Base-by-base conservation (phyloP, 306 rosid species). In the Albizia julibrissin region DNA sequence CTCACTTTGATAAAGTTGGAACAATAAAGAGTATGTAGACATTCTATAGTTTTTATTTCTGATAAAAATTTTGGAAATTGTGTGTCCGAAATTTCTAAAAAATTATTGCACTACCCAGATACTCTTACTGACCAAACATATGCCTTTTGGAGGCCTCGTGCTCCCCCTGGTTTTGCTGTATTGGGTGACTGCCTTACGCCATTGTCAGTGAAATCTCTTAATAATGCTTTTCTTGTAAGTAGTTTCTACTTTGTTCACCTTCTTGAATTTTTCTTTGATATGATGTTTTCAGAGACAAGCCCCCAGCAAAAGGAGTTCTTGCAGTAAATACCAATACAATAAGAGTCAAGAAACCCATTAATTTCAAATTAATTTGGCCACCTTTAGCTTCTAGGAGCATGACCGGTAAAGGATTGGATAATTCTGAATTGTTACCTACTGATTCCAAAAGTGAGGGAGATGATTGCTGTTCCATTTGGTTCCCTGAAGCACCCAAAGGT, bases 161-260 rank as follows among this genome's bases (percentile, higher is more conserved):
- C 98, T 76, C 98, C 99, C 64, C 94, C 93, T 75, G 99, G 99
- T 76, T 95, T 95, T 89, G 94, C 96, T 58, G 89, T 89, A 79
- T 92, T 95, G 82, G 99, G 99, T 50, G 99, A 93, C 92, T 95
- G 84, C 88, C 78, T 95, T 85, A 95, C 97, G 31, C 96, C 99
- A 75, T 78, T 90, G 99, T 95, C 52, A 88, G 99, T 93, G 80
- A 52, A 69, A 16, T 19, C 82, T 80, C 77, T 79, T 79, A 68
- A 18, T 24, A 42, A 19, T 43, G n/a, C 65, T 84, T 77, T 79
- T 72, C 80, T 69, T 78, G 49, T 10, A 66, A 77, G 66, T 76
- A 74, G 43, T 75, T 87, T 69, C 42, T 56, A 72, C 42, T 62
- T 73, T 64, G 22, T 44, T 59, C 27, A 21, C 29, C 4, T 62